Conservation (phyloP, 2,329 filamentous ascomycete genomes). For the Trichophyton rubrum region DNA sequence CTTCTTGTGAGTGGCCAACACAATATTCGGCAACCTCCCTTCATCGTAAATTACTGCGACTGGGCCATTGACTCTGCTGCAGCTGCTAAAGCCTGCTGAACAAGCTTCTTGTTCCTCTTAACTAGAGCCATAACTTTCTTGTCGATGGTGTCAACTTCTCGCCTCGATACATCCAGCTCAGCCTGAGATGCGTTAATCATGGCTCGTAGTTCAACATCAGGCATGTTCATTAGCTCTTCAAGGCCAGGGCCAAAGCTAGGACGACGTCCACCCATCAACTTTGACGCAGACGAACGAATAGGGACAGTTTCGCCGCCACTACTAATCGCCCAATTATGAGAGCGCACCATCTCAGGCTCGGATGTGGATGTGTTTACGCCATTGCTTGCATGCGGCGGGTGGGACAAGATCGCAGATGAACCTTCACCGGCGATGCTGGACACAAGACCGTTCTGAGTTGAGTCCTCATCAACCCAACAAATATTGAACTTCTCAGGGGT, state of each 20-base stretch:
- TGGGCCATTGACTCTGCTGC: conserved; percentile 14
- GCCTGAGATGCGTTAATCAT: conserved; percentile 36
- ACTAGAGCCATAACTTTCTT: conserved; percentile 32
- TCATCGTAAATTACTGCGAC: background rate
- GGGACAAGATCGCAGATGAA: conserved; percentile 13
- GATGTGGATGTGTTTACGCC: conserved; percentile 16
- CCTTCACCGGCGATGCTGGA: conserved; percentile 17
- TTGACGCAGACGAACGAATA: conserved; percentile 21
- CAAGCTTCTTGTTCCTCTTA: conserved; percentile 33
- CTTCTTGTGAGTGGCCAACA: background rate
- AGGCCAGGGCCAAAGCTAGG: conserved; percentile 24
- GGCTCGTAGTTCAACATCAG: conserved; percentile 28
- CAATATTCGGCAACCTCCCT: too few relatives aligned
- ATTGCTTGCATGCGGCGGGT: conserved; percentile 19
- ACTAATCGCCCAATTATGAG: conserved; percentile 15
- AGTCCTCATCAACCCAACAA: conserved; percentile 32
- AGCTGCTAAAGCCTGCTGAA: conserved; percentile 28
- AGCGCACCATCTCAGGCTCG: conserved; percentile 28
- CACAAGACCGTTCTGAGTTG: conserved; percentile 17
- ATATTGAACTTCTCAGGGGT: conserved; percentile 35
- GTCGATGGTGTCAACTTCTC: conserved; percentile 46
- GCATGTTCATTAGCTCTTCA: conserved; percentile 32
- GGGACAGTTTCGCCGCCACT: conserved; percentile 3
- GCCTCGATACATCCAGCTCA: conserved; percentile 60
- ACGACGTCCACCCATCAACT: conserved; percentile 20